phyloP scores from a whole-genome alignment of 1,284 basidiomycete genomes.

The Psilocybe mexicana region DNA sequence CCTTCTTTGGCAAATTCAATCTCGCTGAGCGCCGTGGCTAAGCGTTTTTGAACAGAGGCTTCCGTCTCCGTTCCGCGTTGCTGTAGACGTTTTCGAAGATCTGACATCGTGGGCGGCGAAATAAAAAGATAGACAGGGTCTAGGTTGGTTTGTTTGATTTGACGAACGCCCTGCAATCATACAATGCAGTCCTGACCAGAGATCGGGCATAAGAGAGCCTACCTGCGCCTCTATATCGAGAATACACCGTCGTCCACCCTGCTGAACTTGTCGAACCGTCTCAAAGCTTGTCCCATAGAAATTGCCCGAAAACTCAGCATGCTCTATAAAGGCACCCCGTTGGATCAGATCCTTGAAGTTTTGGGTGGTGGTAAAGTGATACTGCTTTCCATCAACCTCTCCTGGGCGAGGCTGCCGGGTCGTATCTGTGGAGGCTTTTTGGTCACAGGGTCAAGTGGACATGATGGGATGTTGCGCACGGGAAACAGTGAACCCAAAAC shows the following conservation, averaged over 20 bases:
- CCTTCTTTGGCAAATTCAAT: conserved; percentile 82
- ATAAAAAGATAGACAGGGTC: conserved; percentile 93
- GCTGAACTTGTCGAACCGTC: conserved; percentile 57
- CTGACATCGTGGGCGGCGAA: conserved; percentile 79
- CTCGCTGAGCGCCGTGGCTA: conserved; percentile 82
- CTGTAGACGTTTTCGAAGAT: conserved; percentile 69
- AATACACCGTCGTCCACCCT: conserved; percentile 77
- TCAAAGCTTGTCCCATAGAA: conserved; percentile 90
- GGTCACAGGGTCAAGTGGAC: conserved; percentile 16
- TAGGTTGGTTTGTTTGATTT: conserved; percentile 80
- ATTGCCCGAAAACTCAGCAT: conserved; percentile 89
- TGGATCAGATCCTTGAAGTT: conserved; percentile 65
- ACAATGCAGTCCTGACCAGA: conserved; percentile 8
- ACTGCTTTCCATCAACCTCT: conserved; percentile 81
- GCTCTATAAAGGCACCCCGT: conserved; percentile 71
- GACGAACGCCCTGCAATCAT: conserved; percentile 75
- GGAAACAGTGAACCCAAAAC: conserved; percentile 93
- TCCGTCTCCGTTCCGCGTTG: conserved; percentile 87
- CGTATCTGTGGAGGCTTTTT: conserved; percentile 65
- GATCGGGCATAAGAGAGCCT: conserved; percentile 34
- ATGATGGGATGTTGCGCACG: conserved; percentile 54
- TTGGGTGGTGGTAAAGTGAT: conserved; percentile 69
- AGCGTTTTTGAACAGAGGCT: conserved; percentile 71
- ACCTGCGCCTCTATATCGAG: conserved; percentile 98
- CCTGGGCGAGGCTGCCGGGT: conserved; percentile 86